Evolutionary conservation across 208 protist species (phyloP), one percentile per base, ranked within the genome.

Genomic region (Trypanosoma avium): DNA sequence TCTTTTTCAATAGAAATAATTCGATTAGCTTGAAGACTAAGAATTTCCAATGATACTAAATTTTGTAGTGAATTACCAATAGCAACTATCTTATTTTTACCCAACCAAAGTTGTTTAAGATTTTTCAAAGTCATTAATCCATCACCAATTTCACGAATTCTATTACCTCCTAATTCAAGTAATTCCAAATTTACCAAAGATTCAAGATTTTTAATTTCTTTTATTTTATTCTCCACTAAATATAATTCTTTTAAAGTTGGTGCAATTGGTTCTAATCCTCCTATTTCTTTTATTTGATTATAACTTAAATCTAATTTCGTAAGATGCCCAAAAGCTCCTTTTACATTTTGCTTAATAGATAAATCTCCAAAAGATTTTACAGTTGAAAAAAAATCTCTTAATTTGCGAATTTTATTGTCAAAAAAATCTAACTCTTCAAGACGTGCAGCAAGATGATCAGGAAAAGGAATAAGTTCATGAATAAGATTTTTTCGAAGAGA

Each of bases 171-270:
- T 0, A 97, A 74, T 66, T 97, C 93, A 17, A 97, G 71, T 9
- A 95, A 43, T 56, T 90, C 79, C 10, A 97, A 67, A 38, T 92
- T 82, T 2, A 87, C 73, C 33, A 97, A 67, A 15, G 74, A 55
- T 27, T 95, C 86, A 8, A 97, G 71, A 15, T 87, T 87, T 33
- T 88, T 72, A 17, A 97, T 89, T 30, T 81, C 65, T 49, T 92
- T 95, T 67, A 97, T 97, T 50, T 91, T 92, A 61, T 97, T 97
- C 40, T 97, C 89, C 0, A 95, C 88, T 12, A 96, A 67, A 59
- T 95, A 97, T 22, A 97, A 69, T 59, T 95, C 84, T 50, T 86
- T 90, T 26, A 97, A 75, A 2, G 82, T 90, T 4, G 67, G 54
- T 1, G 72, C 80, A 1, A 95, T 69, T 10, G 82, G 73, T 2